A percentile compares a stretch with the other conserved stretches of the same genome.
phyloP scores from a whole-genome alignment of 352 stramenopile genomes.

The Hyaloperonospora brassicae region DNA sequence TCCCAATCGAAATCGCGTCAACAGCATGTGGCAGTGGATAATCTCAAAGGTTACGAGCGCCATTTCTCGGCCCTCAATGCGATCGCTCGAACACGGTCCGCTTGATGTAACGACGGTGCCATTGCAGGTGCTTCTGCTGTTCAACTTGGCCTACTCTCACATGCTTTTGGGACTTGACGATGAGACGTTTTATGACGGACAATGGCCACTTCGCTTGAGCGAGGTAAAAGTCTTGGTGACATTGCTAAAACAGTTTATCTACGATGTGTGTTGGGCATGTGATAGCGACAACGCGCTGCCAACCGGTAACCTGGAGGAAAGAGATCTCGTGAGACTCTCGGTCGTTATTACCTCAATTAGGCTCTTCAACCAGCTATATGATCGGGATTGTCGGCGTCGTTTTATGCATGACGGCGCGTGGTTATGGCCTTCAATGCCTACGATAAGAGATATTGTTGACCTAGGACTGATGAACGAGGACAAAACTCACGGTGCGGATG shows the following conservation, averaged over 20 bases:
- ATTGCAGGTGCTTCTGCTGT: conserved; percentile 43
- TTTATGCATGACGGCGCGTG: conserved; percentile 43
- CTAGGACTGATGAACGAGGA: conserved; percentile 59
- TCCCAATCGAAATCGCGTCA: conserved; percentile 16
- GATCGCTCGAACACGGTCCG: conserved; percentile 9
- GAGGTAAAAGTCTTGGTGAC: conserved; percentile 38
- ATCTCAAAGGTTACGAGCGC: conserved; percentile 13
- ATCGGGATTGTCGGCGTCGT: conserved; percentile 49
- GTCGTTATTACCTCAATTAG: conserved; percentile 54
- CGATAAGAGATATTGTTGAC: conserved; percentile 55
- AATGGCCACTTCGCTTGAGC: conserved; percentile 41
- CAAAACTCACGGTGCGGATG: conserved; percentile 30
- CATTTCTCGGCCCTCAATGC: conserved; percentile 2
- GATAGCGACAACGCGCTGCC: conserved; percentile 16
- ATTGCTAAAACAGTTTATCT: conserved; percentile 61
- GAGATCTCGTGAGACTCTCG: conserved; percentile 33
- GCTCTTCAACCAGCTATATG: conserved; percentile 77
- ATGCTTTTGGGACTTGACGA: conserved; percentile 58
- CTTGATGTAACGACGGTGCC: conserved; percentile 18
- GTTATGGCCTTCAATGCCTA: conserved; percentile 67
- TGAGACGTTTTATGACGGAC: conserved; percentile 58
- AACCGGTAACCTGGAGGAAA: conserved; percentile 16
- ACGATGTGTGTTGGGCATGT: conserved; percentile 56
- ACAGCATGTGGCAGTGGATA: conserved; percentile 37
- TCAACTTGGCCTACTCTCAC: conserved; percentile 61